Base-by-base conservation (phyloP, 495 filamentous ascomycete species). In the Cercophora newfieldiana region DNA sequence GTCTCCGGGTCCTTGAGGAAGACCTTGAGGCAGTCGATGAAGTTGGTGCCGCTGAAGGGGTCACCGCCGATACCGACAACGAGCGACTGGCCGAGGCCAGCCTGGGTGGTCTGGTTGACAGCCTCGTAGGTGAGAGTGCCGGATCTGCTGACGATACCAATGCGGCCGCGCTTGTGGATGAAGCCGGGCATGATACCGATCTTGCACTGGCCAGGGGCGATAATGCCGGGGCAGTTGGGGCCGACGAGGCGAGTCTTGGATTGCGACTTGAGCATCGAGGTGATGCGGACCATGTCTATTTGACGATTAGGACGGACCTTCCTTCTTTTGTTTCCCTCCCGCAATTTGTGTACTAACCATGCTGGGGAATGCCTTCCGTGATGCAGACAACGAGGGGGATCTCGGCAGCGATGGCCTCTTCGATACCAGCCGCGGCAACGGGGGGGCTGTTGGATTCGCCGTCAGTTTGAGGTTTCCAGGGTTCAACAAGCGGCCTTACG, bases 181-280 rank as follows among this genome's bases (percentile, higher is more conserved):
- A 97, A 97, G 72, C 95, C 95, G 50, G 95, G 95, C 95, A 99
- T 99, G 83, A 99, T 99, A 75, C 95, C 95, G 77, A 99, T 99
- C 85, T 99, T 99, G 88, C 95, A 99, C 89, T 97, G 95, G 67
- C 94, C 95, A 51, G 87, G 87, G 72, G 95, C 95, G 75, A 99
- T 99, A 80, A 99, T 94, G 77, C 95, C 95, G 57, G 95, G 95
- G 82, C 95, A 99, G 85, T 99, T 99, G 59, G 96, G 96, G 65
- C 96, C 95, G 54, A 99, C 92, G 66, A 99, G 82, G 70, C 94
- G 89, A 57, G 96, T 97, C 87, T 97, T 98, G 83, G 83, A 88
- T 83, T 99, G 95, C 60, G 96, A 91, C 86, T 97, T 99, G 68
- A 99, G 86, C 66, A 99, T 96, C 76, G 94, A 90, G 72, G 96